A percentile compares a stretch with the other conserved stretches of the same genome.
These are phyloP conservation scores for Penicillium janthinellum DNA, from an alignment of 2,329 filamentous ascomycete species.

Conservation along the genomic window DNA sequence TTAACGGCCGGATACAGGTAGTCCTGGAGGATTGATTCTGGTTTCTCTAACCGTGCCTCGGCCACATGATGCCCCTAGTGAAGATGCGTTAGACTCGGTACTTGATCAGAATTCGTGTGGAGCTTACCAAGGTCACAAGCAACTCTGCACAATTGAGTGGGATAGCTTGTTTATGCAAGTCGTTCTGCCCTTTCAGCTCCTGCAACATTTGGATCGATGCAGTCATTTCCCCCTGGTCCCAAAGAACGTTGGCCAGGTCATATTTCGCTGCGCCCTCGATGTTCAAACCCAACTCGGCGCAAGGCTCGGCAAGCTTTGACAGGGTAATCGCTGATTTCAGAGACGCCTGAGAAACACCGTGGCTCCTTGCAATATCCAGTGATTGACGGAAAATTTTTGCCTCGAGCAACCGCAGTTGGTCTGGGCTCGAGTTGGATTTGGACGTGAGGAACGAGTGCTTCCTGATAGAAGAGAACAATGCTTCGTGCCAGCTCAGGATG, in stretches of 20 bases:
- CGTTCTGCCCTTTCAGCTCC: conserved; percentile 63
- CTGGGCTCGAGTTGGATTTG: conserved; percentile 61
- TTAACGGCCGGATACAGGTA: conserved; percentile 84
- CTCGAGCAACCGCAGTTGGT: conserved; percentile 70
- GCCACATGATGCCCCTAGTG: conserved; percentile 77
- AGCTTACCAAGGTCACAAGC: conserved; percentile 72
- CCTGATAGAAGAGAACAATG: conserved; percentile 76
- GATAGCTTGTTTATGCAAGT: conserved; percentile 69
- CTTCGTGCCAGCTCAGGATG: conserved; percentile 80
- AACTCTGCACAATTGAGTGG: conserved; percentile 74
- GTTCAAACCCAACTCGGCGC: conserved; percentile 69
- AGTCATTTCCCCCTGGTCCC: conserved; percentile 89
- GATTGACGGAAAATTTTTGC: conserved; percentile 75
- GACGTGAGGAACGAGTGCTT: conserved; percentile 66
- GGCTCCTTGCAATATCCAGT: conserved; percentile 73
- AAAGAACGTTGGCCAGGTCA: conserved; percentile 85
- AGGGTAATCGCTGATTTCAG: conserved; percentile 82
- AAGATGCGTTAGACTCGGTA: conserved; percentile 7
- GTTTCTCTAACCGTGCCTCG: conserved; percentile 85
- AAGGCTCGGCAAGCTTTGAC: conserved; percentile 72
- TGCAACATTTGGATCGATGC: conserved; percentile 88
- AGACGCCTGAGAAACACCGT: conserved; percentile 82
- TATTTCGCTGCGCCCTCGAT: conserved; percentile 76
- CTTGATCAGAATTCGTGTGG: neutral
- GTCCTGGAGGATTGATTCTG: conserved; percentile 82